phyloP scores from a whole-genome alignment of 768 basidiomycete genomes.

The Pulveroboletus sp. region DNA sequence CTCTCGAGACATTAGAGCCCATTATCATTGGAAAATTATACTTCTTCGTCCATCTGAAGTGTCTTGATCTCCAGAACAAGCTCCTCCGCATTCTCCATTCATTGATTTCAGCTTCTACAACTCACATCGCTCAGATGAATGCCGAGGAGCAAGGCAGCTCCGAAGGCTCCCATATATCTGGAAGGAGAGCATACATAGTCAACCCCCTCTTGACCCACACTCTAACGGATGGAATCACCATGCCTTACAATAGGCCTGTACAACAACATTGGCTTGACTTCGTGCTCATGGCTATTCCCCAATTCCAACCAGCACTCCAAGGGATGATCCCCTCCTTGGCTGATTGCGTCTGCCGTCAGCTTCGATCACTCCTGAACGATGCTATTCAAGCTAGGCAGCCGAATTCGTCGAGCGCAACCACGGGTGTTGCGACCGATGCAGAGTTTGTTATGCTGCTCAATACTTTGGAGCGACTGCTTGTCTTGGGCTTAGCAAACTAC shows the following conservation, averaged over 20 bases:
- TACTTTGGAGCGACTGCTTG: constrained; percentile 74
- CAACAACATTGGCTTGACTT: constrained; percentile 98
- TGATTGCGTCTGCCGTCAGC: constrained; percentile 73
- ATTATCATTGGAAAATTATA: constrained; percentile 73
- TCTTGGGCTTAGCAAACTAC: constrained; percentile 62
- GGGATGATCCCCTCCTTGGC: constrained; percentile 66
- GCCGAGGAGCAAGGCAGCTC: constrained; percentile 31
- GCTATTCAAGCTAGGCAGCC: constrained; percentile 40
- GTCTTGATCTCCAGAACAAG: constrained; percentile 88
- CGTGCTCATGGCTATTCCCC: constrained; percentile 83
- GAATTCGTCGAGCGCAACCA: constrained; percentile 39
- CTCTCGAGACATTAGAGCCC: constrained; percentile 63
- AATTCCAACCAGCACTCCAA: constrained; percentile 70
- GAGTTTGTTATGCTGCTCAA: constrained; percentile 84
- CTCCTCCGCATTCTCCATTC: constrained; percentile 88
- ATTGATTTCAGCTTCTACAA: constrained; percentile 61
- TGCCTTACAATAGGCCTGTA: constrained; percentile 65
- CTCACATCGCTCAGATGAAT: constrained; percentile 28
- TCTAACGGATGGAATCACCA: constrained; percentile 74
- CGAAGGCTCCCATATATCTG: constrained; percentile 32
- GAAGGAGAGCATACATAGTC: constrained; percentile 41
- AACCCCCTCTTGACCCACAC: constrained; percentile 75
- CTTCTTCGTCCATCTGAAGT: constrained; percentile 58
- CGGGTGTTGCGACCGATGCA: constrained; percentile 60
- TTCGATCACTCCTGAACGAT: constrained; percentile 54